Evolutionary conservation across 2,329 filamentous ascomycete species (phyloP).

Genomic region (Colletotrichum abscissum): DNA sequence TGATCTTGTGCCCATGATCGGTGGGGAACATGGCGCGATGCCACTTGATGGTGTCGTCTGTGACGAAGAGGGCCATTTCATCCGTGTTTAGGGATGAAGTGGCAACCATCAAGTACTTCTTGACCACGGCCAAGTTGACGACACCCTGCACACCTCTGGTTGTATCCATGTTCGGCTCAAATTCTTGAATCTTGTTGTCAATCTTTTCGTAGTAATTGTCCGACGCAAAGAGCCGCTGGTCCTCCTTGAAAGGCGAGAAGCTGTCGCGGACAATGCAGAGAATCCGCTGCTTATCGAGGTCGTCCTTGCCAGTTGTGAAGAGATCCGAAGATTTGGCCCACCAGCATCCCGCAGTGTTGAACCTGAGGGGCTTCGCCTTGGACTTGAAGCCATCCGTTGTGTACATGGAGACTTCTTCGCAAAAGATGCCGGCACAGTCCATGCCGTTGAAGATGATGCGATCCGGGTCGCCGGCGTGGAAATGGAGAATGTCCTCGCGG

Average conservation of each 20-base stretch:
- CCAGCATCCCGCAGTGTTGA: constrained; percentile 79
- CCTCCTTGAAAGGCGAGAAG: constrained; percentile 76
- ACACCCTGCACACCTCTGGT: constrained; percentile 82
- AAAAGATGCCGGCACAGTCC: constrained; percentile 73
- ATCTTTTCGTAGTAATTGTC: constrained; percentile 80
- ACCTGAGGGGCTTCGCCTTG: constrained; percentile 71
- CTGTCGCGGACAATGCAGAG: constrained; percentile 84
- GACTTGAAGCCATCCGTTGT: constrained; percentile 88
- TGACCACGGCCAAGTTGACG: constrained; percentile 84
- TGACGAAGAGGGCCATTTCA: constrained; percentile 93
- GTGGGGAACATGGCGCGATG: constrained; percentile 90
- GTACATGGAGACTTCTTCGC: constrained; percentile 74
- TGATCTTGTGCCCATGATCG: constrained; percentile 75
- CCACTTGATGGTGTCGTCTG: constrained; percentile 86
- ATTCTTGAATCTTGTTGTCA: constrained; percentile 64
- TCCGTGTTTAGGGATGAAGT: constrained; percentile 82
- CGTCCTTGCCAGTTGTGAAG: constrained; percentile 76
- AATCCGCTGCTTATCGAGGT: constrained; percentile 76
- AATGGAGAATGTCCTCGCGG: constrained; percentile 68
- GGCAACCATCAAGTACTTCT: constrained; percentile 87
- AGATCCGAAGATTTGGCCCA: constrained; percentile 85
- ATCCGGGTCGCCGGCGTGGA: constrained; percentile 85
- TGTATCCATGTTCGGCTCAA: constrained; percentile 81
- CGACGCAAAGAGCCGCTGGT: constrained; percentile 83
- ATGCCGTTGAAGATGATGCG: constrained; percentile 88